These are phyloP conservation scores for Rhodocollybia butyracea DNA, from an alignment of 768 basidiomycete genomes.

Conservation along the genomic window DNA sequence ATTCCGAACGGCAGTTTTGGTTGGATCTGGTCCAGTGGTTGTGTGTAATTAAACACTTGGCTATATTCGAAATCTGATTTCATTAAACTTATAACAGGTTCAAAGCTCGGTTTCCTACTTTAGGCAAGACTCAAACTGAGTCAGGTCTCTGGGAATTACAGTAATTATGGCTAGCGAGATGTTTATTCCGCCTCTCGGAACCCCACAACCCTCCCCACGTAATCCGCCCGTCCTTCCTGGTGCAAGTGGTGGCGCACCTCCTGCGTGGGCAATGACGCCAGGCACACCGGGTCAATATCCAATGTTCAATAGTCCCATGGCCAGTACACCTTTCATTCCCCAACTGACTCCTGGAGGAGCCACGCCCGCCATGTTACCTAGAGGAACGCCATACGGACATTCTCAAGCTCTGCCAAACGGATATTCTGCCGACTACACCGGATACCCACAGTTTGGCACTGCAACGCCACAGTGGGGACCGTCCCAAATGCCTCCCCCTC, in stretches of 20 bases:
- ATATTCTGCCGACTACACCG: background rate
- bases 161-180: slow-evolving; percentile 6
- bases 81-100: background rate
- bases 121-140: slow-evolving; percentile 1
- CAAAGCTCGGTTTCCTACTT: background rate
- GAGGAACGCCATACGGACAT: background rate
- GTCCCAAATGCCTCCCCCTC: background rate
- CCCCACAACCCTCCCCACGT: slow-evolving; percentile 6
- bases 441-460: background rate
- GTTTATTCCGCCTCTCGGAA: slow-evolving; percentile 9
- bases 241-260: background rate
- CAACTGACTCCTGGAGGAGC: background rate
- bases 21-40: too few species aligned
- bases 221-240: slow-evolving; percentile 1
- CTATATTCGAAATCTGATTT: background rate
- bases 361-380: background rate
- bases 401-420: background rate
- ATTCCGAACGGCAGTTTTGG: too few species aligned
- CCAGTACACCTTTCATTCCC: background rate
- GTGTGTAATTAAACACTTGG: background rate
- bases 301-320: slow-evolving; percentile 4
- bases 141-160: background rate
- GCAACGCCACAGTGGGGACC: background rate
- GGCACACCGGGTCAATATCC: slow-evolving; percentile 1
- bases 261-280: background rate